Base-by-base conservation (phyloP, 2,329 filamentous ascomycete species). In the Aureobasidium uvarum region DNA sequence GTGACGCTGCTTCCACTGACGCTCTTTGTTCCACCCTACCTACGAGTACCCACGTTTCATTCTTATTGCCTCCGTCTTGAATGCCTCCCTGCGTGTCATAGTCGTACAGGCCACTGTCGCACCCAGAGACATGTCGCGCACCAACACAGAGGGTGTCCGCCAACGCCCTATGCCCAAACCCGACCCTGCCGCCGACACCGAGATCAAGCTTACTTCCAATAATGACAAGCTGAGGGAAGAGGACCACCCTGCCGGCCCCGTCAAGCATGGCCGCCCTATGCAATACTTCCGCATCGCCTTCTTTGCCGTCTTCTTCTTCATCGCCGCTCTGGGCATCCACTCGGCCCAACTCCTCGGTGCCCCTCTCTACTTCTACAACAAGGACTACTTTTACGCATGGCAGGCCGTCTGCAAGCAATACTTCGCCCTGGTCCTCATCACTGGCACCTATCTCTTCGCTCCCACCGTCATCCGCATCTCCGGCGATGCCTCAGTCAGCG, bases 371-470 rank as follows among this genome's bases (percentile, higher is more conserved):
- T 85, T 86, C 69, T 78, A 90, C 74, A 89, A 89, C 77, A 86
- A 84, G 70, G 86, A 92, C 66, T 83, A 88, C 71, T 96, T 89
- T 80, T 91, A 96, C 77, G 85, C 89, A 68, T 95, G 89, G 80
- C 93, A 95, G 85, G 87, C 91, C 62, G 80, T 92, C 74, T 92
- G 90, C n/a, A 96, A 96, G 78, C 86, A 90, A 72, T 89, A 86
- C 31, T 96, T 96, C 75, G 90, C 89, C 67, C 80, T 96, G 33
- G 79, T 91, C 66, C 85, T 87, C 68, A 91, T 88, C 23, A 89
- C 88, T 51, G 86, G 94, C 81, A 96, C 91, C 16, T 86, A 94
- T 72, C 90, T 90, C 81, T 96, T 91, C 89, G 89, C 89, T n/a
- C 90, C 91, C 3, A 95, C 91, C 0, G 84, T 87, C 5, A 88